phyloP scores from a whole-genome alignment of 345 rosid genomes.

The Camelina laxa region DNA sequence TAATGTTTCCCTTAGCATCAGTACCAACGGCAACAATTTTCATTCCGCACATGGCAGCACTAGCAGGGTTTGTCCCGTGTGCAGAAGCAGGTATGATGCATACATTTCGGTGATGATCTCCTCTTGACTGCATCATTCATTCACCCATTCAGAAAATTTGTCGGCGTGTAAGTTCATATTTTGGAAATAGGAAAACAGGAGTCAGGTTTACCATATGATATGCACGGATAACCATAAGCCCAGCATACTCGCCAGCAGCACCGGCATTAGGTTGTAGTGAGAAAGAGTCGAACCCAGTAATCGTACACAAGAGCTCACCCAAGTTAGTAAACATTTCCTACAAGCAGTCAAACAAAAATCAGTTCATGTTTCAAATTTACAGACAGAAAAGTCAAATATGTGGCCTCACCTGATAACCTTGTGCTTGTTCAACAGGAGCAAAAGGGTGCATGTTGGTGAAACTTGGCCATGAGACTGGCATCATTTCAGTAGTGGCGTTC shows the following conservation, averaged over 20 bases:
- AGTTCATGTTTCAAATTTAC: conserved; percentile 27
- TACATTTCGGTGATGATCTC: conserved; percentile 92
- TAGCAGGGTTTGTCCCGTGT: conserved; percentile 98
- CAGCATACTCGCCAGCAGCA: conserved; percentile 97
- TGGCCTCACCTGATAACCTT: conserved; percentile 79
- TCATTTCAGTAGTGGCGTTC: conserved; percentile 97
- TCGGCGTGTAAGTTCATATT: neutral
- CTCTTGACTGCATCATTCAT: conserved; percentile 70
- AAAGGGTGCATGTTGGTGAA: conserved; percentile 93
- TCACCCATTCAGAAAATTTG: neutral
- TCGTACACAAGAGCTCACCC: conserved; percentile 80
- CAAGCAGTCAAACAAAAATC: conserved; percentile 21
- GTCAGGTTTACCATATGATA: conserved; percentile 70
- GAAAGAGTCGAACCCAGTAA: conserved; percentile 97
- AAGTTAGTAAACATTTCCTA: conserved; percentile 92
- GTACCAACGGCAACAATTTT: conserved; percentile 93
- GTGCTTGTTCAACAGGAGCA: conserved; percentile 79
- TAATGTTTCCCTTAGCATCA: conserved; percentile 96
- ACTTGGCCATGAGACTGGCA: conserved; percentile 93
- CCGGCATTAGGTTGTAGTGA: conserved; percentile 99
- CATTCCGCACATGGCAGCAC: conserved; percentile 99
- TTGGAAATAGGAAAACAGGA: neutral
- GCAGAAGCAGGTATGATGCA: conserved; percentile 99
- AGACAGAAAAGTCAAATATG: neutral
- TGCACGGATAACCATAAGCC: conserved; percentile 98